These are phyloP conservation scores for Schizophyllum amplum DNA, from an alignment of 1,284 basidiomycete genomes.

Conservation along the genomic window DNA sequence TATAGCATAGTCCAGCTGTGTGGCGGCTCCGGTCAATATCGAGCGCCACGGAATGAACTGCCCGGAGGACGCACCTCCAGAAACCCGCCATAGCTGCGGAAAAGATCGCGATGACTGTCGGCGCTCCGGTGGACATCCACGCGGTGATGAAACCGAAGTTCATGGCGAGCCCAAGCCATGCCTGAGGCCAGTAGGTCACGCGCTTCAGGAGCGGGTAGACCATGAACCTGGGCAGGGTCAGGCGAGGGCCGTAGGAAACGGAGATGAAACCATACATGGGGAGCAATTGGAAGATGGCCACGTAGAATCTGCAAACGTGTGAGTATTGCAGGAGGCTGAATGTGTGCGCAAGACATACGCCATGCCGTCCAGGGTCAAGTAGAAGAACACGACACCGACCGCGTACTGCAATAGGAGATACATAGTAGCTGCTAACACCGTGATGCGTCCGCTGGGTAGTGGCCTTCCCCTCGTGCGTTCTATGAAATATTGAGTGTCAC, in stretches of 20 bases:
- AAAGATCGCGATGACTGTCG: conserved; percentile 28
- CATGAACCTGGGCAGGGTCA: conserved; percentile 22
- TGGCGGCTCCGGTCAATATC: conserved; percentile 17
- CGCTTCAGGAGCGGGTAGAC: conserved; percentile 47
- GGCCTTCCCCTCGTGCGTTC: conserved; percentile 40
- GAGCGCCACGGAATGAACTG: conserved; percentile 3
- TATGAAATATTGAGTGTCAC: conserved; percentile 12
- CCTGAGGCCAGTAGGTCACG: conserved; percentile 73
- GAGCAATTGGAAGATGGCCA: conserved; percentile 37
- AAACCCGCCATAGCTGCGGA: conserved; percentile 29
- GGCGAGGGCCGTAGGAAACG: not conserved
- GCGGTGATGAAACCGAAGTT: conserved; percentile 42
- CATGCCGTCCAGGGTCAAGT: conserved; percentile 24
- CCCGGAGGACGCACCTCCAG: conserved; percentile 33
- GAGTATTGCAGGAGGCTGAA: not conserved
- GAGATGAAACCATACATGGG: conserved; percentile 28
- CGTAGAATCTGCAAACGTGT: conserved; percentile 23
- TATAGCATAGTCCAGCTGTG: conserved; percentile 63
- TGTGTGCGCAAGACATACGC: conserved; percentile 25
- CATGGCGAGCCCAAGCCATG: conserved; percentile 59
- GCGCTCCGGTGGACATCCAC: conserved; percentile 35
- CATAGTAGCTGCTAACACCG: conserved; percentile 29
- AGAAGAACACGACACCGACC: conserved; percentile 34
- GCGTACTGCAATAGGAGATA: conserved; percentile 34
- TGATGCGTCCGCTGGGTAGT: conserved; percentile 38